Conservation (phyloP, 805 yeast genomes). For the Ogataea ramenticola region DNA sequence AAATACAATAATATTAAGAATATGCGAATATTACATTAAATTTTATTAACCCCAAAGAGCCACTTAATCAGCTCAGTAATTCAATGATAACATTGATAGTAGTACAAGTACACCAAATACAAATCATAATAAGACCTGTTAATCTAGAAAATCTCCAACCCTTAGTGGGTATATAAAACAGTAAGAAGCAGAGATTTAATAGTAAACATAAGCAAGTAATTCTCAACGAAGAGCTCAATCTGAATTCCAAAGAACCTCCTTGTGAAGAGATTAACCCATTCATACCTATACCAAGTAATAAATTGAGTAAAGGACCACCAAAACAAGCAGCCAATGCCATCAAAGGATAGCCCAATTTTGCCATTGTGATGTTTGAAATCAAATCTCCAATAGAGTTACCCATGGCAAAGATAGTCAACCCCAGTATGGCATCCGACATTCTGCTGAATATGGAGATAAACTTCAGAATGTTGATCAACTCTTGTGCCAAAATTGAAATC, state of each 20-base stretch:
- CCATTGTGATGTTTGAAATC: conserved; percentile 74
- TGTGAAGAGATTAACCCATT: conserved; percentile 48
- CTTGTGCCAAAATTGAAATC: conserved; percentile 64
- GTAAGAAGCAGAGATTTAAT: conserved; percentile 28
- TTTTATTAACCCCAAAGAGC: no score
- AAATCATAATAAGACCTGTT: conserved; percentile 32
- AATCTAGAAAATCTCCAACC: conserved; percentile 33
- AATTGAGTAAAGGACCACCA: conserved; percentile 82
- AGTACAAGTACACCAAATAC: conserved; percentile 36
- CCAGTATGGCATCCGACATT: conserved; percentile 73
- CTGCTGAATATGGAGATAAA: conserved; percentile 51
- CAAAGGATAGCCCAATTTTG: conserved; percentile 72
- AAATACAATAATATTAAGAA: no score
- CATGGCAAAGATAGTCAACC: conserved; percentile 81
- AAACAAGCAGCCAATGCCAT: conserved; percentile 96
- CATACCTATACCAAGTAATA: conserved; percentile 73
- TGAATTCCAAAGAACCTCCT: conserved; percentile 18
- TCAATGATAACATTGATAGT: conserved; percentile 22
- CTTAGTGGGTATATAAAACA: conserved; percentile 29
- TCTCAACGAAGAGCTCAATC: conserved; percentile 31
- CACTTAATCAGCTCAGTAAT: conserved; percentile 8
- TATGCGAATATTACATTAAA: no score
- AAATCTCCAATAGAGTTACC: conserved; percentile 93
- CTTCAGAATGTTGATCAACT: conserved; percentile 58
- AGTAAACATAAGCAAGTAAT: conserved; percentile 36